Base-by-base conservation (phyloP, 2,329 filamentous ascomycete species). In the Botrytis galanthina region DNA sequence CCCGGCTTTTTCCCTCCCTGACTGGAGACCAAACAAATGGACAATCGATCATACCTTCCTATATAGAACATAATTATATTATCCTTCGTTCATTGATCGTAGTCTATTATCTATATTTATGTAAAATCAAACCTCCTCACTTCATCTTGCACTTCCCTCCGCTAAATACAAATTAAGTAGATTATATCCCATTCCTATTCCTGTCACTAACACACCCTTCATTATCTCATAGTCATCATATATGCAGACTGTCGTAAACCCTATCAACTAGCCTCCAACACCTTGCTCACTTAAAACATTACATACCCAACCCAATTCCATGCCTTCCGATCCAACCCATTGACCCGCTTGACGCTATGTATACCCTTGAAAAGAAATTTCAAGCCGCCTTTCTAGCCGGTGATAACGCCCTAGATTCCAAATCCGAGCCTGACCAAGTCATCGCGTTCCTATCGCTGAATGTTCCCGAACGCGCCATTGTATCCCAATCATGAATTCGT, bases 401-500 rank as follows among this genome's bases (percentile, higher is more conserved):
- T 37, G 70, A 67, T 44, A 59, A 46, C 64, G 48, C 39, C 71
- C 39, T 44, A 67, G 61, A 67, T 67, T 46, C 70, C 29, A 48
- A 73, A 70, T 73, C 74, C 20, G 74, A 75, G 16, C 66, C 74
- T 54, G 75, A 76, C 26, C 48, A 72, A 73, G 51, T 48, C 42
- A 73, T 66, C 37, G 48, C 48, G 29, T 72, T 51, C 61, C 66
- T 68, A 22, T 68, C 70, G 48, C 70, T 72, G 6, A 76, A 62
- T 3, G 70, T 75, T 2, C 76, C 77, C 46, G 75, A 78, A 57
- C 77, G 78, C 29, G 79, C 78, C 73, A 79, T 78, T 2, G 73
- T 69, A 37, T 82, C 79, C 80, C 80, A 81, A 32, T 79, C 77
- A 51, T 80, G 78, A 51, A 80, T 78, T 2, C 79, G 76, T 60